Base-by-base conservation (phyloP, 805 yeast genomes). In the Kazachstania psychrophila region DNA sequence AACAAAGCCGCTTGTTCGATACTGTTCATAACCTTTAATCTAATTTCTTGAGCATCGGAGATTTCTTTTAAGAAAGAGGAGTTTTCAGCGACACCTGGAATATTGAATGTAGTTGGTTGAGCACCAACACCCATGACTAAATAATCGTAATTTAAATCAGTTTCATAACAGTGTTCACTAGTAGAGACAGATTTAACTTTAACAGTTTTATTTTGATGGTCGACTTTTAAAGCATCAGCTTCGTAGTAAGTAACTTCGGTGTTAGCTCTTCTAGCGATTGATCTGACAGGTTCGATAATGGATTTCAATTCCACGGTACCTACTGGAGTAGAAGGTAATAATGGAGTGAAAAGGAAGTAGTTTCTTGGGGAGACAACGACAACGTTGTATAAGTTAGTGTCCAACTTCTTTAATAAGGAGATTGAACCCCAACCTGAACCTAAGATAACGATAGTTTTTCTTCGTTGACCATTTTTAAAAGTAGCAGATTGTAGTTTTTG, bases 371-470 rank as follows among this genome's bases (percentile, higher is more conserved):
- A 85, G 32, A 88, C 82, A 39, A 88, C 77, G 34, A 86, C 77
- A 34, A 88, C 96, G 57, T 89, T 85, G 66, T 86, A 88, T 60
- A 79, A 69, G 33, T 88, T 68, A 28, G 96, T 80, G 60, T 88
- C 96, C 59, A 88, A 68, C 56, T 77, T 74, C 66, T 84, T 85
- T 63, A 88, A 70, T 43, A 87, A 65, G 6, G 95, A 78, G 37
- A 88, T 79, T 10, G 94, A 75, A 42, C 95, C 96, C 97, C 97
- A 88, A 37, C 96, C 97, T 16, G 95, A 77, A 43, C 94, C 94
- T 56, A 75, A 74, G 62, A 72, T 78, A 36, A 89, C 92, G 41
- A 67, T 36, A 15, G 66, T 65, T 52, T 65, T 65, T 44, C 64
- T 61, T 33, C 61, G 64, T 27, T 61, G 52, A 29, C 70, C 70